Conservation (phyloP, 2,329 filamentous ascomycete genomes). For the Cryphonectria japonica region DNA sequence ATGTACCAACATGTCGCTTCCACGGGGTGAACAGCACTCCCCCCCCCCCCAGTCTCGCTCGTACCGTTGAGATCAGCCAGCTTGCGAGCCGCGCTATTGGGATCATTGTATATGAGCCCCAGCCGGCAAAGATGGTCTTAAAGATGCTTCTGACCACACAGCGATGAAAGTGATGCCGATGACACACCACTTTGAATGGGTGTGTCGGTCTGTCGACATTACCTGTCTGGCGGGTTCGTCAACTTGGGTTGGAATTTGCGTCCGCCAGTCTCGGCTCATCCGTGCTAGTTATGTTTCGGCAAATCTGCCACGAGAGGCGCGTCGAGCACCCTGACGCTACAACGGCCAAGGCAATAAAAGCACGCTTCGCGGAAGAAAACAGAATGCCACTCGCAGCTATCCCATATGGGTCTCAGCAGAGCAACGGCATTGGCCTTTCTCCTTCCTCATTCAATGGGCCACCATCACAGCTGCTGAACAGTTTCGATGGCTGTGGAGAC, state of each 20-base stretch:
- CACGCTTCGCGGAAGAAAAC: background rate
- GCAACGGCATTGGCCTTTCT: background rate
- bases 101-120: background rate
- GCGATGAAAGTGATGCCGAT: background rate
- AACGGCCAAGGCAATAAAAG: background rate
- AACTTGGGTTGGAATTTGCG: background rate
- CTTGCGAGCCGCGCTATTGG: background rate
- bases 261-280: background rate
- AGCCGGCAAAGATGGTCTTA: background rate
- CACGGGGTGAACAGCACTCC: background rate
- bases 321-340: background rate
- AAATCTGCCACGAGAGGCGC: background rate
- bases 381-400: background rate
- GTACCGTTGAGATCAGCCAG: background rate
- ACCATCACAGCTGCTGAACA: background rate
- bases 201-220: background rate
- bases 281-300: background rate
- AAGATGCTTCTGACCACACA: background rate
- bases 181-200: background rate
- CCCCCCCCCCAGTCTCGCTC: background rate
- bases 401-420: background rate
- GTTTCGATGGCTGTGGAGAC: background rate
- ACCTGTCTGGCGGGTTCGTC: background rate
- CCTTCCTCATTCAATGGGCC: background rate
- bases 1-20: conserved; percentile 5